phyloP scores from a whole-genome alignment of 257 asterid genomes.

The Gentiana macrophylla region DNA sequence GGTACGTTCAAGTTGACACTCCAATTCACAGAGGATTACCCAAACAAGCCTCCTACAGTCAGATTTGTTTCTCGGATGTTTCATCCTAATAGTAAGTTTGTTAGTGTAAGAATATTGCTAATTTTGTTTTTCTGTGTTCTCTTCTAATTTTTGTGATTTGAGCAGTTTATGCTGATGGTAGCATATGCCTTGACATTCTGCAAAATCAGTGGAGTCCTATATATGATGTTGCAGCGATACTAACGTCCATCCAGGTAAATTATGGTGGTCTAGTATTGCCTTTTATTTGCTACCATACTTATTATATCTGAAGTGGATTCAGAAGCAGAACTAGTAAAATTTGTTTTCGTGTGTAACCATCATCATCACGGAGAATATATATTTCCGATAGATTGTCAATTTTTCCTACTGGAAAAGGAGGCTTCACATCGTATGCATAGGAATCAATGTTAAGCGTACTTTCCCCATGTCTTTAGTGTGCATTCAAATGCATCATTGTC shows the following conservation, averaged over 20 bases:
- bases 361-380: too few relatives aligned
- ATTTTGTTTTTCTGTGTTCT: constrained; percentile 8
- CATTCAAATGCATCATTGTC: too few relatives aligned
- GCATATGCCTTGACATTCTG: constrained; percentile 90
- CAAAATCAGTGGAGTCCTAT: constrained; percentile 98
- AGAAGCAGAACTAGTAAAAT: too few relatives aligned
- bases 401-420: too few relatives aligned
- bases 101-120: neutral
- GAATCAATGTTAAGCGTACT: too few relatives aligned
- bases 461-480: too few relatives aligned
- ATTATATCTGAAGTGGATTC: too few relatives aligned
- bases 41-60: constrained; percentile 81
- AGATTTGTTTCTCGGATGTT: constrained; percentile 79
- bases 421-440: too few relatives aligned
- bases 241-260: constrained; percentile 79
- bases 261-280: neutral
- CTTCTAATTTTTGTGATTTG: constrained; percentile 11
- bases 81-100: constrained; percentile 72
- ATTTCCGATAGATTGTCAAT: too few relatives aligned
- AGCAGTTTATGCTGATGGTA: constrained; percentile 90
- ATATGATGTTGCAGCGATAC: constrained; percentile 89
- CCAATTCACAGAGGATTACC: constrained; percentile 65
- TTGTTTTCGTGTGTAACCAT: too few relatives aligned
- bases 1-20: constrained; percentile 75
- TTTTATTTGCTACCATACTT: neutral